Conservation (phyloP, 1,284 basidiomycete species). For the Cystobasidiaceae sp. region DNA sequence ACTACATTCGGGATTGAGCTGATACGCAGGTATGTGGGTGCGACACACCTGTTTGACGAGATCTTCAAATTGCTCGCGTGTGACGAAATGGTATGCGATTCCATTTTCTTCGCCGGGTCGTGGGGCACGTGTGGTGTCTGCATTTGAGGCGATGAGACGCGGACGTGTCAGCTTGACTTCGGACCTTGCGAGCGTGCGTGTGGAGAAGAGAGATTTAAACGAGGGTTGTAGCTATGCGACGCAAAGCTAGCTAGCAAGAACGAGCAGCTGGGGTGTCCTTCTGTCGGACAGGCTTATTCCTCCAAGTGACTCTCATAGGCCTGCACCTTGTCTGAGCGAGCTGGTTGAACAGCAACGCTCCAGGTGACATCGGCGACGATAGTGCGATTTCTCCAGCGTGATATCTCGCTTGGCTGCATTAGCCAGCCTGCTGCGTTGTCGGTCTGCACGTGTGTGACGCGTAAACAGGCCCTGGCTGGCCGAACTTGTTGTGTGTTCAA, state of each 20-base stretch:
- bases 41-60: constrained; percentile 49
- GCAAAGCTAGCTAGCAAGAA: background rate
- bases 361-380: too few relatives aligned
- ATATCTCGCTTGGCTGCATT: too few relatives aligned
- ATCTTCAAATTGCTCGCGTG: constrained; percentile 52
- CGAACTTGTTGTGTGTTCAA: background rate
- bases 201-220: background rate
- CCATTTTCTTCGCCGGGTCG: constrained; percentile 78
- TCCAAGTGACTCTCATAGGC: too few relatives aligned
- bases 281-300: too few relatives aligned
- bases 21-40: background rate
- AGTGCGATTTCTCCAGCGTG: too few relatives aligned
- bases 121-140: constrained; percentile 87
- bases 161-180: background rate
- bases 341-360: too few relatives aligned
- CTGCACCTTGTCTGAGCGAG: too few relatives aligned
- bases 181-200: background rate
- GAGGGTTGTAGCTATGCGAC: background rate
- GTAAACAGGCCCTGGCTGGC: background rate
- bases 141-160: background rate
- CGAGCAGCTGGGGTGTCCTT: too few relatives aligned
- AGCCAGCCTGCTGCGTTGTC: background rate
- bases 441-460: too few relatives aligned
- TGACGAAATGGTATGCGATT: constrained; percentile 57
- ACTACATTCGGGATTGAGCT: background rate